Conservation (phyloP, 1,284 basidiomycete species). For the Trichosporon ovoides region DNA sequence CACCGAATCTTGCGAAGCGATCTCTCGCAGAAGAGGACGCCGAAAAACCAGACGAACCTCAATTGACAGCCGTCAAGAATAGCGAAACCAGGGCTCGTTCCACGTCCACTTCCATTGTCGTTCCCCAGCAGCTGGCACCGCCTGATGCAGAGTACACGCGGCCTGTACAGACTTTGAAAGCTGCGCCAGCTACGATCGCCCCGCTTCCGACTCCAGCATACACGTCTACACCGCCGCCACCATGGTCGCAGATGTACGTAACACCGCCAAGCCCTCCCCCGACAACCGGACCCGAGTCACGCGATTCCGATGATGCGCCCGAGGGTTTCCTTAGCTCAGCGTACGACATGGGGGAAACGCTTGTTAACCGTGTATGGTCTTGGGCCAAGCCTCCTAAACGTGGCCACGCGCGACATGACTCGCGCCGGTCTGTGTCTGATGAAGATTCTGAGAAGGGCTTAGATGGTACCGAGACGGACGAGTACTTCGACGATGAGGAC, state of each 20-base stretch:
- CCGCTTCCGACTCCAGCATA: conserved; percentile 11
- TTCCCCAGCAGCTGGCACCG: conserved; percentile 20
- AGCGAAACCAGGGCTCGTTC: conserved; percentile 37
- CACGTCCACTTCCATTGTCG: conserved; percentile 41
- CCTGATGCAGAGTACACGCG: background rate
- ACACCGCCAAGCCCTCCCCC: conserved; percentile 21
- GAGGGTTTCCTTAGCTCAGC: conserved; percentile 24
- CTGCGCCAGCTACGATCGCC: conserved; percentile 8
- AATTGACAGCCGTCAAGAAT: conserved; percentile 12
- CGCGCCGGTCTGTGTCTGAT: conserved; percentile 21
- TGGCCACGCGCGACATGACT: conserved; percentile 8
- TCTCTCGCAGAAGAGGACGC: conserved; percentile 12
- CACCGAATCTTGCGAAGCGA: conserved; percentile 27
- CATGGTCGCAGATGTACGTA: conserved; percentile 21
- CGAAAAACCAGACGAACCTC: conserved; percentile 17
- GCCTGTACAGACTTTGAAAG: conserved; percentile 15
- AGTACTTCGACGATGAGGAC: conserved; percentile 21
- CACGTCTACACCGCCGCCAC: conserved; percentile 9
- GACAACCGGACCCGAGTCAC: conserved; percentile 5
- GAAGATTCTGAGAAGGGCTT: conserved; percentile 45
- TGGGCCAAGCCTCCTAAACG: conserved; percentile 18
- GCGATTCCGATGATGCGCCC: background rate
- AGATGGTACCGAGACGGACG: conserved; percentile 30
- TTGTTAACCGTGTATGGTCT: conserved; percentile 21
- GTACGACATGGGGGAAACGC: conserved; percentile 33